A percentile compares a stretch with the other conserved stretches of the same genome.
phyloP scores from a whole-genome alignment of 2,329 filamentous ascomycete species.

The Stenocarpella maydis region DNA sequence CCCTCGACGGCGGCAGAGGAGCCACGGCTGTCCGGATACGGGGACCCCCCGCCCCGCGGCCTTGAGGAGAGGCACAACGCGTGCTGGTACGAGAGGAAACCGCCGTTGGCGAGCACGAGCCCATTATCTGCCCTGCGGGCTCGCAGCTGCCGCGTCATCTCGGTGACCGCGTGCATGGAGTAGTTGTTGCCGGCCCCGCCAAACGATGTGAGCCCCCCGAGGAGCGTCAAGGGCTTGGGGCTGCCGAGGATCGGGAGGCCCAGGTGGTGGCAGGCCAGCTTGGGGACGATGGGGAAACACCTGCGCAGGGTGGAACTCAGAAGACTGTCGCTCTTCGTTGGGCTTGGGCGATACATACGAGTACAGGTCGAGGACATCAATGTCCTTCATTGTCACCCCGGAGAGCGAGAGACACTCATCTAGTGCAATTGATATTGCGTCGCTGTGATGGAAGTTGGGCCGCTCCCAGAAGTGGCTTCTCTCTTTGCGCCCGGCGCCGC shows the following conservation, averaged over 20 bases:
- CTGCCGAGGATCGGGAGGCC: conserved; percentile 55
- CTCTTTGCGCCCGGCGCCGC: conserved; percentile 69
- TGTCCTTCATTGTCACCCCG: conserved; percentile 55
- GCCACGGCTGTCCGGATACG: conserved; percentile 32
- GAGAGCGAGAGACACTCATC: conserved; percentile 60
- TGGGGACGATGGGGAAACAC: conserved; percentile 75
- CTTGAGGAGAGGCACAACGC: conserved; percentile 63
- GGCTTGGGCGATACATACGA: conserved; percentile 49
- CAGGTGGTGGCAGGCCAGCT: conserved; percentile 69
- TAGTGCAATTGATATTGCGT: conserved; percentile 65
- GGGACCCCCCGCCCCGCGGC: conserved; percentile 41
- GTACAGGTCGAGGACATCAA: conserved; percentile 72
- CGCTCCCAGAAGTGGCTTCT: conserved; percentile 69
- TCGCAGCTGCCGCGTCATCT: conserved; percentile 63
- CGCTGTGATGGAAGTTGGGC: conserved; percentile 64
- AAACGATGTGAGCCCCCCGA: conserved; percentile 73
- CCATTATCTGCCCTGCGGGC: conserved; percentile 55
- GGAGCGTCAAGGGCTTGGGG: conserved; percentile 63
- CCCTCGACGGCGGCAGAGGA: neutral
- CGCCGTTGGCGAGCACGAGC: conserved; percentile 71
- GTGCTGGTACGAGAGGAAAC: conserved; percentile 71
- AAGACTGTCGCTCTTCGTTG: neutral
- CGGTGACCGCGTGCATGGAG: conserved; percentile 69
- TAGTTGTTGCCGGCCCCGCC: conserved; percentile 78
- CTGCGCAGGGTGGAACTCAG: conserved; percentile 44